Evolutionary conservation across 129 eudicot genomes (phyloP).

Genomic region (Flaveria ramosissima): DNA sequence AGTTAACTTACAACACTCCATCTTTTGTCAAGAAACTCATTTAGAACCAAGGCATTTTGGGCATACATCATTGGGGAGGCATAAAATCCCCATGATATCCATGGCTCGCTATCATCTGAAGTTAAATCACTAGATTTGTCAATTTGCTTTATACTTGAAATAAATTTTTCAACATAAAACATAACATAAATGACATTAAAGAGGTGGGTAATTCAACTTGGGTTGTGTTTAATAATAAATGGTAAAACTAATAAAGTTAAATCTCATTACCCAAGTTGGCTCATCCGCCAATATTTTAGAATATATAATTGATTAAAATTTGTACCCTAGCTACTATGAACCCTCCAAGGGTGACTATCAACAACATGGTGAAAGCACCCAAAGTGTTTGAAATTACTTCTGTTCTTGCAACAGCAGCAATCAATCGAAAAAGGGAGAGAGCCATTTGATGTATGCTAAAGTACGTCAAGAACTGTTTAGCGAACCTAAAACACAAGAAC

Average conservation of each 20-base stretch:
- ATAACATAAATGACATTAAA: not conserved
- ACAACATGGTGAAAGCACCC: constrained; percentile 36
- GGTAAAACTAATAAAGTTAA: not conserved
- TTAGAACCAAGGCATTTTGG: constrained; percentile 55
- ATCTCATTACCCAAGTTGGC: not conserved
- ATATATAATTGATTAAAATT: not conserved
- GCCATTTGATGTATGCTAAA: constrained; percentile 47
- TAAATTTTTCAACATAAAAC: not conserved
- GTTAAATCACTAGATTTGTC: constrained; percentile 14
- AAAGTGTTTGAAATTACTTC: constrained; percentile 39
- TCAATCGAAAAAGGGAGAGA: constrained; percentile 41
- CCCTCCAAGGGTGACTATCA: constrained; percentile 44
- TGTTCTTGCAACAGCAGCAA: constrained; percentile 44
- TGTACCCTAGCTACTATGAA: constrained; percentile 38
- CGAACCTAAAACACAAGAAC: constrained; percentile 24
- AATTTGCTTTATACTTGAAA: not conserved
- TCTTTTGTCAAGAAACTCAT: constrained; percentile 55
- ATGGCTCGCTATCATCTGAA: constrained; percentile 46
- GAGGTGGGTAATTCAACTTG: not conserved
- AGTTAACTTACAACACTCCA: constrained; percentile 53
- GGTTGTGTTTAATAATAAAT: not conserved
- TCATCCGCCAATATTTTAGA: not conserved
- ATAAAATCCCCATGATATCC: constrained; percentile 61
- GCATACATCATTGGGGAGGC: constrained; percentile 67
- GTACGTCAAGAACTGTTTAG: constrained; percentile 38